Evolutionary conservation across 2,329 filamentous ascomycete species (phyloP).

Genomic region (Penicillium sp.): DNA sequence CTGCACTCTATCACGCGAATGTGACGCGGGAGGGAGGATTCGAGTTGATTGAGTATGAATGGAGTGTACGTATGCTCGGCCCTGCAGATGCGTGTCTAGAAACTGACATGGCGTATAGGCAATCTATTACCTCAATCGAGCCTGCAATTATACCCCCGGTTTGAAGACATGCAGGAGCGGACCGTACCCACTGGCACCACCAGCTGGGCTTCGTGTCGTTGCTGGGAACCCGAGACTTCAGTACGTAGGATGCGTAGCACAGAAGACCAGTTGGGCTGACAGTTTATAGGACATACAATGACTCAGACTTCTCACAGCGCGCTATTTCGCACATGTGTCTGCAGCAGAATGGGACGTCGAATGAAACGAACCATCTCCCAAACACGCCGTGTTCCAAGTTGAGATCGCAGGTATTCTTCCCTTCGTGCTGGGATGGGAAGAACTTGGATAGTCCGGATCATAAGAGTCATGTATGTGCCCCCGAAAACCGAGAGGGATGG

Average conservation of each 20-base stretch:
- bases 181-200: constrained; percentile 25
- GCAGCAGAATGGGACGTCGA: constrained; percentile 48
- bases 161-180: constrained; percentile 18
- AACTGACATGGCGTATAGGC: constrained; percentile 16
- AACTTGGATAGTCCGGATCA: constrained; percentile 40
- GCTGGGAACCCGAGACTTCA: constrained; percentile 27
- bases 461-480: constrained; percentile 36
- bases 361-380: constrained; percentile 67
- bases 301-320: constrained; percentile 35
- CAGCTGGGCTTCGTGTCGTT: constrained; percentile 29
- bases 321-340: constrained; percentile 65
- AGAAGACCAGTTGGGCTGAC: background rate
- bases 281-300: constrained; percentile 24
- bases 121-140: constrained; percentile 29
- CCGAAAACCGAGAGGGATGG: background rate
- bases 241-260: constrained; percentile 8
- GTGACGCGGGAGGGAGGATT: constrained; percentile 18
- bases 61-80: constrained; percentile 19
- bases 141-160: constrained; percentile 25
- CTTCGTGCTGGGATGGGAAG: constrained; percentile 45
- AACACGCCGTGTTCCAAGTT: constrained; percentile 45
- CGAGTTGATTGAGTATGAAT: constrained; percentile 26
- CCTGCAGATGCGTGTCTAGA: background rate
- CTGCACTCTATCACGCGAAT: constrained; percentile 68
- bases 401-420: constrained; percentile 44